Evolutionary conservation across 2,329 filamentous ascomycete species (phyloP), one percentile per base, ranked within the genome.

Genomic region (Myriosclerotinia curreyana): DNA sequence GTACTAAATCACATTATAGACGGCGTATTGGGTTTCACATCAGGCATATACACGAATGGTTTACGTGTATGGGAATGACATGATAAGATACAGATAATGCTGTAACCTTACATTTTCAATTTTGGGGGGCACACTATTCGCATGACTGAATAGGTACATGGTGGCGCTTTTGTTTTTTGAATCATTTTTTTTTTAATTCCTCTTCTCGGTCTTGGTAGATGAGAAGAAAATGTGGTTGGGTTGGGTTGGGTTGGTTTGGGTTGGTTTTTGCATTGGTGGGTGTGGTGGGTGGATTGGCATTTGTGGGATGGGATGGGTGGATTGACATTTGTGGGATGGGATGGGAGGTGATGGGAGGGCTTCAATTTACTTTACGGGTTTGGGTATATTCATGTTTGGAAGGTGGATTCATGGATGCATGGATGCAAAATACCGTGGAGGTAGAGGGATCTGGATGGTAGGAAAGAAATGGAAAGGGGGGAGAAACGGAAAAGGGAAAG

Each of bases 1-100:
- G 59, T 42, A 54, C 38, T 20, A 36, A 55, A 46, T 50, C 40
- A 48, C 48, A 51, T 64, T 44, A 49, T 44, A 64, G 31, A 40
- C 17, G 56, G 56, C 46, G 49, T 53, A 48, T 49, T 64, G 12
- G 50, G 60, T 31, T 48, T 52, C 48, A 64, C 11, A 46, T 44
- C 49, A 42, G n/a, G 31, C 22, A 48, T 36, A 58, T 58, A 14
- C 55, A 58, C 42, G 28, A 4, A 25, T 48, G 28, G 42, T 48
- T 36, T 20, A 22, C n/a, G 28, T 58, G 42, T 36, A 48, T 58
- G 20, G 4, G 42, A 28, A 36, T 58, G 8, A 17, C 55, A 58
- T 58, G 28, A 11, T 20, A 36, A 36, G 55, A 48, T 58, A 58
- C 55, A 48, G n/a, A 48, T 36, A 48, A 58, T 58, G n/a, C n/a